Evolutionary conservation across 1,139 yeast species (phyloP).

Genomic region (Yamadazyma mexicana): DNA sequence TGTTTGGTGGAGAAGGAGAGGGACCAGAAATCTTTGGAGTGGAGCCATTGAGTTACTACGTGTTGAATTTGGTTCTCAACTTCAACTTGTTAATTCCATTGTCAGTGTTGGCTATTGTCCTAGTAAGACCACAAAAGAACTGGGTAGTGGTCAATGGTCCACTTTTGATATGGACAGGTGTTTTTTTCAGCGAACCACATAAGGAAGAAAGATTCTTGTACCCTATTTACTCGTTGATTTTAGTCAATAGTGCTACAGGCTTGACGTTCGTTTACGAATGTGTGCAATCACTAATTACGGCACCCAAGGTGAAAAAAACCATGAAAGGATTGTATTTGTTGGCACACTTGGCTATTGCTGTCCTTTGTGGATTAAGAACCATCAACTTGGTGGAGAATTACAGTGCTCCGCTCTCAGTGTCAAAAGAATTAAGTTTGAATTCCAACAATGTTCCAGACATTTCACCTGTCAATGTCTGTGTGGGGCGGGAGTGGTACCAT

Average conservation of each 20-base stretch:
- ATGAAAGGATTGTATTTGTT: background rate
- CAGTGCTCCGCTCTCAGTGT: constrained; percentile 52
- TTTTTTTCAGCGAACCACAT: constrained; percentile 79
- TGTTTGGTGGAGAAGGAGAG: constrained; percentile 64
- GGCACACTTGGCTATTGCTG: constrained; percentile 9
- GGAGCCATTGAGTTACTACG: constrained; percentile 79
- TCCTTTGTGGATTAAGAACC: constrained; percentile 38
- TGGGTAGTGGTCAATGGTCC: constrained; percentile 24
- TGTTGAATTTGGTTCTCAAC: constrained; percentile 67
- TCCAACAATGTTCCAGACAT: constrained; percentile 5
- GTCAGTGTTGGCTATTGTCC: constrained; percentile 40
- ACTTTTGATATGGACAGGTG: constrained; percentile 60
- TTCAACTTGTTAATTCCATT: constrained; percentile 60
- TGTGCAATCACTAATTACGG: constrained; percentile 1
- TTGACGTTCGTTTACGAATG: constrained; percentile 14
- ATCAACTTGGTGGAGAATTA: constrained; percentile 52
- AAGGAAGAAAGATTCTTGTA: constrained; percentile 92
- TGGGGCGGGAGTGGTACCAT: constrained; percentile 95
- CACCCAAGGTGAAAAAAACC: constrained; percentile 18
- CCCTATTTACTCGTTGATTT: constrained; percentile 74
- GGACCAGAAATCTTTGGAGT: constrained; percentile 94
- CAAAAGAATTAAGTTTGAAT: constrained; percentile 5
- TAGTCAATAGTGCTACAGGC: constrained; percentile 62
- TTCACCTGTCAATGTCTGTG: constrained; percentile 57
- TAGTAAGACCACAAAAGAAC: constrained; percentile 15